Evolutionary conservation across 352 stramenopile species (phyloP), one percentile per base, ranked within the genome.

Genomic region (Proteromonas lacertae): DNA sequence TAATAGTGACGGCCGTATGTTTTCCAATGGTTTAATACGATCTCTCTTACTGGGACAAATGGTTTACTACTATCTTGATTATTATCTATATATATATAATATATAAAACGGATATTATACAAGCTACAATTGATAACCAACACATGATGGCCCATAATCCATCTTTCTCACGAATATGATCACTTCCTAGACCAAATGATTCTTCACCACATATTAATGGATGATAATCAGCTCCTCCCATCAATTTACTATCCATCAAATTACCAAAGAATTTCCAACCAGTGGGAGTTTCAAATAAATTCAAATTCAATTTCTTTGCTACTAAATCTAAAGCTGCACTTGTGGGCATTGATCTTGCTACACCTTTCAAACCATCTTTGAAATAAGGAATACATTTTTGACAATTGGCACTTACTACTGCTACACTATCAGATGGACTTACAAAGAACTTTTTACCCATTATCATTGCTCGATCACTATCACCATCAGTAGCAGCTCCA

Each of bases 221-320:
- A 43, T 80, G 91, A 62, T 92, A 96, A 52, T 96, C 75, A 43
- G 87, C 69, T 50, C 82, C 32, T 20, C 21, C 32, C 46, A 83
- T 57, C 20, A 69, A 69, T 45, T 90, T 82, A 35, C 77, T 93
- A 64, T 97, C 84, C 87, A 99, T 99, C 33, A 96, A 59, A 60
- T 97, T 99, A 38, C 84, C 84, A 42, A 99, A 99, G 59, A 94
- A 99, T 61, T 99, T 99, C 88, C 88, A 99, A 43, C 88, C 88
- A 36, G 88, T 99, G 4, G 88, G 88, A 29, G 90, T 90, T 53
- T 96, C 83, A 50, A 96, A 99, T 37, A 95, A 69, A 25, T 69
- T 58, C 29, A 96, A 70, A 44, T 79, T 82, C 36, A 92, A 56
- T 53, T 17, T 86, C 57, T 89, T 81, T 6, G 81, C 83, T 16